Base-by-base conservation (phyloP, 2,329 filamentous ascomycete genomes). In the Penicillium sp. region DNA sequence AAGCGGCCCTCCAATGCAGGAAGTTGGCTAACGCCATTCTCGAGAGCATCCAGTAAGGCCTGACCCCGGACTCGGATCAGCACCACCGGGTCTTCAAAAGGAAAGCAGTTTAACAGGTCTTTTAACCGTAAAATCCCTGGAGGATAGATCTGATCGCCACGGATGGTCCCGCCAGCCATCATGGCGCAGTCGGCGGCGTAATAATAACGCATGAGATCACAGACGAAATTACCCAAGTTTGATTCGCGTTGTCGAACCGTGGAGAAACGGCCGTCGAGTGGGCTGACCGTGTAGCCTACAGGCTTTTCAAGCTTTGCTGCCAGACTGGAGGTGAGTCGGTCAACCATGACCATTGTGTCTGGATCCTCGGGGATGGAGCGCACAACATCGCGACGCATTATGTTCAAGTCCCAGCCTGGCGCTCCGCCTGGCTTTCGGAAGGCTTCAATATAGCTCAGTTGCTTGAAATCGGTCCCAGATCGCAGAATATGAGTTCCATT, bases 381-480 rank as follows among this genome's bases (percentile, higher is more conserved):
- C 4, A 88, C 81, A 31, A 94, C 76, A 60, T 96, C 90, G 28
- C 88, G 80, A 22, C 90, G 81, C 57, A 79, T 79, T 55, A 96
- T 92, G 55, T 86, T 83, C 60, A 95, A 86, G 57, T 92, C 83
- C 90, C 90, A 96, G 16, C 80, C 80, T 14, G 64, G 75, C 1
- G 18, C n/a, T 62, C 56, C 76, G 27, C 73, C 69, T 1, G 68
- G 51, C 56, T 80, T 83, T 20, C 83, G 79, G 61, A 89, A 82
- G 1, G 84, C 88, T 69, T 95, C 89, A 46, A 96, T 81, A 66
- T 95, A 95, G 66, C 89, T 94, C 30, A 96, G 76, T 68, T 96
- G 89, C 73, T 94, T 95, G 74, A 96, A 96, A 69, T 96, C 92
- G 16, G 86, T 90, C 0, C 92, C 91, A 0, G 89, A 95, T 1